A percentile compares a stretch with the other conserved stretches of the same genome.
Evolutionary conservation across 208 protist genomes (phyloP).

Genomic region (Kentomonas sorsogonicus): DNA sequence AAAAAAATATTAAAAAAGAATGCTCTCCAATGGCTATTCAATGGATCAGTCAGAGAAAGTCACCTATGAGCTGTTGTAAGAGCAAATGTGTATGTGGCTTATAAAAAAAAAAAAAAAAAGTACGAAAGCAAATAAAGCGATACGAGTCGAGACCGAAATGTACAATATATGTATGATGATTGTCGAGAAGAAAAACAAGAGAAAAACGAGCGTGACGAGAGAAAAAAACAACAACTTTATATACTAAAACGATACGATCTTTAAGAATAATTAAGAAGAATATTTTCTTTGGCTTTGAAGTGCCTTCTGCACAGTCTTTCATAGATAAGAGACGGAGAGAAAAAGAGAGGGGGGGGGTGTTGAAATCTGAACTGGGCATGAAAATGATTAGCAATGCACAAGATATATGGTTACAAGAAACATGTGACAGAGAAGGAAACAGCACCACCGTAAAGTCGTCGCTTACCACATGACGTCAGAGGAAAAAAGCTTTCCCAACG

Average conservation of each 20-base stretch:
- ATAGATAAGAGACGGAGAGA: constrained; percentile 10
- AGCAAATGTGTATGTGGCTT: constrained; percentile 7
- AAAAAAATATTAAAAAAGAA: too few relatives aligned
- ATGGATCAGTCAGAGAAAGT: not conserved
- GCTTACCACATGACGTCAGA: not conserved
- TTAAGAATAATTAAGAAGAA: constrained; percentile 10
- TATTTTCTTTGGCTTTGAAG: not conserved
- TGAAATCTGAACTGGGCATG: too few relatives aligned
- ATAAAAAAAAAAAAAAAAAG: constrained; percentile 2
- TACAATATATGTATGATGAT: not conserved
- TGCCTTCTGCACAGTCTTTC: not conserved
- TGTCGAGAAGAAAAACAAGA: not conserved
- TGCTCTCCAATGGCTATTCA: too few relatives aligned
- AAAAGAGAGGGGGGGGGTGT: not conserved
- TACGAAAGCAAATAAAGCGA: not conserved
- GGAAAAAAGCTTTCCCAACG: constrained; percentile 9
- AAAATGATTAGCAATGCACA: not conserved
- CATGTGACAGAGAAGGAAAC: not conserved
- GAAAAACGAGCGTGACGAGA: not conserved
- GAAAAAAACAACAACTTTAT: not conserved
- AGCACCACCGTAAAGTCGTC: not conserved
- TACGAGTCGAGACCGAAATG: not conserved
- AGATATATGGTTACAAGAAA: not conserved
- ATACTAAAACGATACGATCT: not conserved
- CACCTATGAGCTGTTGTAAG: not conserved